Percentiles rank a stretch among this genome's conserved stretches.
These are phyloP conservation scores for Talaromyces amestolkiae DNA, from an alignment of 2,329 filamentous ascomycete genomes.

Conservation along the genomic window DNA sequence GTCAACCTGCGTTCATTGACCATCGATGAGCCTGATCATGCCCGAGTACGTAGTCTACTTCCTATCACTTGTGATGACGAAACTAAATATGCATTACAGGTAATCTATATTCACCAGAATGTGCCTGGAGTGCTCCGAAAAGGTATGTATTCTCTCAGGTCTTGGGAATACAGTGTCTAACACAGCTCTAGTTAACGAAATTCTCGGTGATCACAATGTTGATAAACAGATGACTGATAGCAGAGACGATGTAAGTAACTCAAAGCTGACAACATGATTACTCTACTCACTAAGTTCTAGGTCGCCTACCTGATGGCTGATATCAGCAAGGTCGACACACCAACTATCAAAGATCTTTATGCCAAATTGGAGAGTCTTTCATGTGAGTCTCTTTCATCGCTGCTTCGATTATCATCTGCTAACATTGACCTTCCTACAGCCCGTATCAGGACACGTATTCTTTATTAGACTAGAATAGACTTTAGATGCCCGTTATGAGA, in stretches of 20 bases:
- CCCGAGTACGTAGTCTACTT: conserved; percentile 59
- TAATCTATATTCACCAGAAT: conserved; percentile 97
- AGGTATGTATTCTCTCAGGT: conserved; percentile 48
- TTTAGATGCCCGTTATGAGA: conserved; percentile 4
- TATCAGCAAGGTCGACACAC: conserved; percentile 78
- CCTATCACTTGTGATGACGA: neutral
- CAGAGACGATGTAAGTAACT: conserved; percentile 72
- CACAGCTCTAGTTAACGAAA: conserved; percentile 71
- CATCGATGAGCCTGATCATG: conserved; percentile 82
- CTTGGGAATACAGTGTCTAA: conserved; percentile 11
- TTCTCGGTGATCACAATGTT: conserved; percentile 92
- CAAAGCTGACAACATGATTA: neutral
- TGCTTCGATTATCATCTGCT: neutral
- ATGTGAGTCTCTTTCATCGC: conserved; percentile 55
- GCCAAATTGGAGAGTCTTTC: conserved; percentile 76
- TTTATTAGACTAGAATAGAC: conserved; percentile 34
- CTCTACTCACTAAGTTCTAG: conserved; percentile 37
- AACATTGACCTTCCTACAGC: conserved; percentile 29
- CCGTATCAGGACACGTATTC: conserved; percentile 47
- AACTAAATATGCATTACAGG: conserved; percentile 40
- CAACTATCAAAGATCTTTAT: conserved; percentile 81
- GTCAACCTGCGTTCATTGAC: conserved; percentile 86
- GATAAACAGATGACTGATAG: conserved; percentile 99
- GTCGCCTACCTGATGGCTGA: conserved; percentile 97
- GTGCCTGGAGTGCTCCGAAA: conserved; percentile 89